phyloP scores from a whole-genome alignment of 306 rosid genomes.

The Trifolium pratense region DNA sequence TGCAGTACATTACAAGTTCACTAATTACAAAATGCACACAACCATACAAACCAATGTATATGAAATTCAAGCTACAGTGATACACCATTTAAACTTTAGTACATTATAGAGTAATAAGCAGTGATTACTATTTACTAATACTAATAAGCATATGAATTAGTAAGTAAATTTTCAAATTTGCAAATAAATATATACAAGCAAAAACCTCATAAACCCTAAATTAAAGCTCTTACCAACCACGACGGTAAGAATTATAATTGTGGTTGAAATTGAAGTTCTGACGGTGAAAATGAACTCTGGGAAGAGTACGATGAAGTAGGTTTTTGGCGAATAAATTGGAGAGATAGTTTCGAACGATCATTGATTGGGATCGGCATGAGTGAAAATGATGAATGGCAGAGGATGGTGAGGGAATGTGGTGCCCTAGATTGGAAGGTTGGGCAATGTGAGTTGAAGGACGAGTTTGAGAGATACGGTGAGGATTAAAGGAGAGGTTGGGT shows the following conservation, averaged over 20 bases:
- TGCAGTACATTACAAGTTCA: neutral
- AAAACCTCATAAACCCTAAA: constrained; percentile 37
- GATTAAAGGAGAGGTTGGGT: constrained; percentile 37
- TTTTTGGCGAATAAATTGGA: constrained; percentile 37
- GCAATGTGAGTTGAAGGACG: constrained; percentile 32
- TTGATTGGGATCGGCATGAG: constrained; percentile 50
- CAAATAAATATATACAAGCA: neutral
- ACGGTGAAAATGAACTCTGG: constrained; percentile 44
- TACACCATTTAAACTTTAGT: neutral
- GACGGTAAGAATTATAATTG: constrained; percentile 21
- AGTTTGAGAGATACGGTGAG: constrained; percentile 40
- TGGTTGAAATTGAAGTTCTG: constrained; percentile 44
- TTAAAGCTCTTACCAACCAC: constrained; percentile 54
- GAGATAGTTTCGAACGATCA: constrained; percentile 45
- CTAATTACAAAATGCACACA: neutral
- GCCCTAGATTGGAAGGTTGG: constrained; percentile 35
- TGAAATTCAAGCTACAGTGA: neutral
- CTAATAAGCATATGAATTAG: constrained; percentile 4
- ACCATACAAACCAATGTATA: neutral
- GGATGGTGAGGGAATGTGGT: constrained; percentile 38
- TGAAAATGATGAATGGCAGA: constrained; percentile 42
- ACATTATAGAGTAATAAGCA: neutral
- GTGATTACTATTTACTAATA: neutral
- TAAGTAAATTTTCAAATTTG: neutral
- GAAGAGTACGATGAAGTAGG: constrained; percentile 42